Evolutionary conservation across 2,329 filamentous ascomycete genomes (phyloP), one percentile per base, ranked within the genome.

Genomic region (Bipolaris victoriae): DNA sequence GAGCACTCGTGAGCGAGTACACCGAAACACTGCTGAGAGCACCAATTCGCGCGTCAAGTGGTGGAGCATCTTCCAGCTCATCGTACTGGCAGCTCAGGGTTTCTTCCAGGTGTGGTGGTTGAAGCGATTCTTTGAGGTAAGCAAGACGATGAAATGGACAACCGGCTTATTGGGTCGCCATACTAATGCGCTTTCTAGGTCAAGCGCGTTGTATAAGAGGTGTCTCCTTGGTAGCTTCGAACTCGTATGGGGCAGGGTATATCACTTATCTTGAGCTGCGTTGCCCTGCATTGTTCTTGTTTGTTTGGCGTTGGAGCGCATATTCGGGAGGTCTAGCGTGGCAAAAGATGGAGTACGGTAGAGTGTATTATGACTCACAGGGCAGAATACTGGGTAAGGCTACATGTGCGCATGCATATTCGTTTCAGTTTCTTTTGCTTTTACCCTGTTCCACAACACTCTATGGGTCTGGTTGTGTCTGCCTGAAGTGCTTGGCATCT

Each of bases 31-130:
- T 9, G 95, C 95, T 64, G 95, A 99, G 83, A 97, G 93, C 85
- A 99, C 95, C 72, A 99, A 99, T 79, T 86, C 88, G 68, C 86
- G 95, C 66, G 95, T 99, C 77, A 99, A 99, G 84, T 99, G 95
- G 95, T 99, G 95, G 95, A 97, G 95, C 79, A 86, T 98, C 70
- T 98, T 98, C 79, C 93, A 99, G 80, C 87, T 99, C 64, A 85
- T 87, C 55, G 88, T 98, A 49, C 86, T 99, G 62, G 84, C 96
- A 65, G 92, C 90, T 71, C 92, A 98, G 82, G 95, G 92, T 60
- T 82, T 97, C 66, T 99, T 99, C 84, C 95, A 99, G 82, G 94
- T 99, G 65, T 99, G 95, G 94, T 99, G 95, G 93, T 80, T 99
- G 77, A 95, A 96, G 82, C 87, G 95, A 75, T 99, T 99, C 85